Percentiles rank a stretch among this genome's conserved stretches.
Conservation (phyloP, 768 basidiomycete species). For the Termitomyces sp. region DNA sequence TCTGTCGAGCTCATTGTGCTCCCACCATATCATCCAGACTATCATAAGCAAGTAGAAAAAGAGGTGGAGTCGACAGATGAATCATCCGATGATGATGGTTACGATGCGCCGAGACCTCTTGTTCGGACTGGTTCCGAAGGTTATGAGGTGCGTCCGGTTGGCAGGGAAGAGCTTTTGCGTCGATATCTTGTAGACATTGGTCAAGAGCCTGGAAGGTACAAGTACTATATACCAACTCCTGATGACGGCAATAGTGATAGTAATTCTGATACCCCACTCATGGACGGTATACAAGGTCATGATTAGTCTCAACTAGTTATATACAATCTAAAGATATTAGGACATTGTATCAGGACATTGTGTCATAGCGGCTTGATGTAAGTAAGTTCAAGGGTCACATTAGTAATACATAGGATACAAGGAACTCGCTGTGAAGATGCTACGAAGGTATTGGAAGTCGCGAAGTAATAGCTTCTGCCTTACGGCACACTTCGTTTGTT, state of each 20-base stretch:
- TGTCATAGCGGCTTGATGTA: not conserved
- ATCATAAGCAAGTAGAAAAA: constrained; percentile 32
- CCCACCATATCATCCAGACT: constrained; percentile 79
- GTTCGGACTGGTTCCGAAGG: constrained; percentile 79
- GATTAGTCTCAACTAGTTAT: not conserved
- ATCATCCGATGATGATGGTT: constrained; percentile 26
- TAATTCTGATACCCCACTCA: constrained; percentile 28
- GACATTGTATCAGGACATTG: not conserved
- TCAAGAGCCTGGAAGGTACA: constrained; percentile 57
- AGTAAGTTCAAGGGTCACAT: not conserved
- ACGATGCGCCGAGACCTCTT: constrained; percentile 18
- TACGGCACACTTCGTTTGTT: constrained; percentile 24
- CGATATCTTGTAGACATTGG: constrained; percentile 51
- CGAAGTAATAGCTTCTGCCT: constrained; percentile 18
- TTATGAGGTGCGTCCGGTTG: constrained; percentile 60
- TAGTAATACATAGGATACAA: not conserved
- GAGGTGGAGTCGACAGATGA: constrained; percentile 9
- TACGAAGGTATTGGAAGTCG: not conserved
- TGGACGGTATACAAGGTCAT: not conserved
- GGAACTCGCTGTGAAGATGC: too few species aligned
- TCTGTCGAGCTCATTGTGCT: constrained; percentile 69
- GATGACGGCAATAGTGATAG: constrained; percentile 36
- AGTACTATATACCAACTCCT: constrained; percentile 61
- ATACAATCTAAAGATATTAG: not conserved
- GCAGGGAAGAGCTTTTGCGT: constrained; percentile 60